phyloP scores from a whole-genome alignment of 768 basidiomycete genomes.

The Kwoniella dejecticola region DNA sequence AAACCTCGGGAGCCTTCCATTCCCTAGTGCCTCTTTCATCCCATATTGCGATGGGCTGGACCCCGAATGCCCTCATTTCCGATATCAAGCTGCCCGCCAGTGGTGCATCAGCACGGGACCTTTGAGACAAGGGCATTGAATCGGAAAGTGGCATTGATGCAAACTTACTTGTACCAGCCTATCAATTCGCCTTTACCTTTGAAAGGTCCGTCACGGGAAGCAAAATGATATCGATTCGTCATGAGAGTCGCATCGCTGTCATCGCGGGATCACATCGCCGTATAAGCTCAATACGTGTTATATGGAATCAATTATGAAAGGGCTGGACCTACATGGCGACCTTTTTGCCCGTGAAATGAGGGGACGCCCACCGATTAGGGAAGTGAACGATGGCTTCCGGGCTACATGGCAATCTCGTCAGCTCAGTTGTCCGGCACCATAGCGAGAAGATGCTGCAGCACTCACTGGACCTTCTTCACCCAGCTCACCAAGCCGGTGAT shows the following conservation, averaged over 20 bases:
- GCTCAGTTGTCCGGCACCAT: no score
- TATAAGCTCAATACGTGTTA: no score
- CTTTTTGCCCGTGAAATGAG: constrained; percentile 40
- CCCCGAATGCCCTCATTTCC: constrained; percentile 38
- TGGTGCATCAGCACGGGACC: no score
- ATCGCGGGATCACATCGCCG: no score
- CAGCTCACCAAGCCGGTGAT: constrained; percentile 41
- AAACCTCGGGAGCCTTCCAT: constrained; percentile 53
- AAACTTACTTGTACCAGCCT: constrained; percentile 53
- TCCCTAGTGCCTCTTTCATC: constrained; percentile 47
- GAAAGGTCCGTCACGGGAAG: constrained; percentile 35
- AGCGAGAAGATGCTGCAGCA: not conserved
- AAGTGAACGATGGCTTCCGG: constrained; percentile 13
- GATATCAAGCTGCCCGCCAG: constrained; percentile 38
- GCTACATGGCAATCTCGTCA: constrained; percentile 13
- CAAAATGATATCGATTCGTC: constrained; percentile 53
- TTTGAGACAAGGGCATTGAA: no score
- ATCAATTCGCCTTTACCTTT: constrained; percentile 47
- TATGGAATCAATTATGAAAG: no score
- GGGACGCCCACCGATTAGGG: constrained; percentile 45
- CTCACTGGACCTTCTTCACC: constrained; percentile 43
- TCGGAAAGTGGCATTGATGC: no score
- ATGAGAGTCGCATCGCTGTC: constrained; percentile 50
- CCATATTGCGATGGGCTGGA: constrained; percentile 51
- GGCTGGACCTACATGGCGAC: constrained; percentile 51